These are phyloP conservation scores for Dothidotthia symphoricarpi DNA, from an alignment of 2,329 filamentous ascomycete species.

Conservation along the genomic window DNA sequence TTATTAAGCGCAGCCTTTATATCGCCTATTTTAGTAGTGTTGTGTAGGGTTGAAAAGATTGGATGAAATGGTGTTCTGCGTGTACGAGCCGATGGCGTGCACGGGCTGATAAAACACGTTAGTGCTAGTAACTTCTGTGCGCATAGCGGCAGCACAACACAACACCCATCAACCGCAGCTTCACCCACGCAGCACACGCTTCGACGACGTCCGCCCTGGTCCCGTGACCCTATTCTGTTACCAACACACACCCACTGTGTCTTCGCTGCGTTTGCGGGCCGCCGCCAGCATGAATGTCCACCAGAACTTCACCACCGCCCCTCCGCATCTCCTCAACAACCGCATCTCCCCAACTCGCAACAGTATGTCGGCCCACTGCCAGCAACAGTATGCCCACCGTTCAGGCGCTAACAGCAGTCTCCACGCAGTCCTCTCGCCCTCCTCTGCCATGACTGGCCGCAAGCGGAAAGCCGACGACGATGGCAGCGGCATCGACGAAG, in stretches of 20 bases:
- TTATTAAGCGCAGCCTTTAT: too few species aligned
- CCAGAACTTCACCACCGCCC: conserved; percentile 58
- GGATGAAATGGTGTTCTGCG: too few species aligned
- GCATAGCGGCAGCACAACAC: too few species aligned
- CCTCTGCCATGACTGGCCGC: conserved; percentile 49
- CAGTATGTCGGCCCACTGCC: conserved; percentile 48
- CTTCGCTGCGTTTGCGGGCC: conserved; percentile 21
- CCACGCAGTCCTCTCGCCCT: conserved; percentile 37
- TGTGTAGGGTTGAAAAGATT: too few species aligned
- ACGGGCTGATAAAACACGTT: too few species aligned
- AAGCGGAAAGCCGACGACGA: conserved; percentile 90
- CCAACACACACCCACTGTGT: conserved; percentile 11
- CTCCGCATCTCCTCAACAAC: conserved; percentile 59
- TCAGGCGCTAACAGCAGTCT: conserved; percentile 10
- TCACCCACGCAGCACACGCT: too few species aligned
- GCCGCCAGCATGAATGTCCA: conserved; percentile 58
- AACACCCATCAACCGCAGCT: too few species aligned
- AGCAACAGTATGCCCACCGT: conserved; percentile 6
- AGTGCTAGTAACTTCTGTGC: too few species aligned
- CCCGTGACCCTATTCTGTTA: background rate
- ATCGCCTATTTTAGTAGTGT: too few species aligned
- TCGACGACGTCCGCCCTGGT: too few species aligned
- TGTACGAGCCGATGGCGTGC: too few species aligned
- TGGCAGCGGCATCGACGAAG: conserved; percentile 57
- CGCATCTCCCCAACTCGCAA: conserved; percentile 60